Evolutionary conservation across 1,139 yeast genomes (phyloP).

Genomic region (Blastobotrys petasosporus): DNA sequence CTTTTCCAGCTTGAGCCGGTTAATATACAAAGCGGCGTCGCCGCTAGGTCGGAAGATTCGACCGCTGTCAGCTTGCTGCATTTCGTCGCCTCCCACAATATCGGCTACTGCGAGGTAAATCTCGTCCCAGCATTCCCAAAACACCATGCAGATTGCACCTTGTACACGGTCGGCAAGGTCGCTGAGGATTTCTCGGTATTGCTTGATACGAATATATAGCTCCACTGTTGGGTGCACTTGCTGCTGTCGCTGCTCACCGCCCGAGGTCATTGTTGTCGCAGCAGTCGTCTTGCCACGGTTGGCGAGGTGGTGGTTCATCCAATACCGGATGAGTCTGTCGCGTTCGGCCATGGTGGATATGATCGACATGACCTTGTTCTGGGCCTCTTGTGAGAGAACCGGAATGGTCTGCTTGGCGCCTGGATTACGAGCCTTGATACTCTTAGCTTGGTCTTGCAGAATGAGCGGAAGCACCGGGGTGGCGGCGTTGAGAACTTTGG

Average conservation of each 20-base stretch:
- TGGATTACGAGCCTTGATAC: constrained; percentile 2
- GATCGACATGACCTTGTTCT: constrained; percentile 20
- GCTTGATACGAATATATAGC: constrained; percentile 26
- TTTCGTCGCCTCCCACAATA: constrained; percentile 27
- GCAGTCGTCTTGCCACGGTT: constrained; percentile 13
- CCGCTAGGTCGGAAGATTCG: constrained; percentile 32
- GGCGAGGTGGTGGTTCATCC: constrained; percentile 24
- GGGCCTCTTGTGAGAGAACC: constrained; percentile 22
- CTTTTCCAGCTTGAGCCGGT: constrained; percentile 23
- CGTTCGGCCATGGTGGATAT: constrained; percentile 24
- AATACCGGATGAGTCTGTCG: constrained; percentile 23
- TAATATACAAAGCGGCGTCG: constrained; percentile 30
- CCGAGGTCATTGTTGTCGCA: constrained; percentile 4
- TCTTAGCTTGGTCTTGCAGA: constrained; percentile 21
- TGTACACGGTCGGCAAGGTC: constrained; percentile 32
- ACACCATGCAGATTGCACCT: constrained; percentile 33
- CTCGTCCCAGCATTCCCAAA: constrained; percentile 35
- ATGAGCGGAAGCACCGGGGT: constrained; percentile 29
- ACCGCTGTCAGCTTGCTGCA: constrained; percentile 28
- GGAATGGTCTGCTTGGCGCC: constrained; percentile 16
- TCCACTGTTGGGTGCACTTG: constrained; percentile 20
- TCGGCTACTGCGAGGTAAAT: constrained; percentile 29
- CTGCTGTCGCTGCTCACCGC: constrained; percentile 6
- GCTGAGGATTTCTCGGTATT: constrained; percentile 25
- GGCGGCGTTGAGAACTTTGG: constrained; percentile 28